Percentiles rank a stretch among this genome's conserved stretches.
Conservation (phyloP, 192 early-diverging fungal species). For the Umbelopsis ramanniana region DNA sequence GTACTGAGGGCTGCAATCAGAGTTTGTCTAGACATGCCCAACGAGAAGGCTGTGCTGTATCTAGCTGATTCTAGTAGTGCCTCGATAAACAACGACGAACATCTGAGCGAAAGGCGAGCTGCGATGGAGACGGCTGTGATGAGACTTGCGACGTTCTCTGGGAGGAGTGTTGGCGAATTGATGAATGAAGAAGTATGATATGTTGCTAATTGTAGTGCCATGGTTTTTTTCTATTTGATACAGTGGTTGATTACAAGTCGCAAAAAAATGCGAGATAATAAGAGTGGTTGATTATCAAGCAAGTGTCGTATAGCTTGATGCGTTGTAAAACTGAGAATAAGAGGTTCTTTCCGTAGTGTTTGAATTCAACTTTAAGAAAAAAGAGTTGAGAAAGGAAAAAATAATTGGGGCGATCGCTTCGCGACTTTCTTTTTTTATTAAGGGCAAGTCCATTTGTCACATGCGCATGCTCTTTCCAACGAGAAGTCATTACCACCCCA, state of each 20-base stretch:
- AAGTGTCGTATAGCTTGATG: not conserved
- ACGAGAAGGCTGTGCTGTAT: constrained; percentile 59
- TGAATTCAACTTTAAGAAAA: not conserved
- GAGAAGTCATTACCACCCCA: not conserved
- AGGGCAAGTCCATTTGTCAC: not conserved
- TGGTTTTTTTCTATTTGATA: not conserved
- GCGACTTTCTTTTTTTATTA: not conserved
- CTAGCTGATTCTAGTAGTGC: constrained; percentile 63
- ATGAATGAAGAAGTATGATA: constrained; percentile 27
- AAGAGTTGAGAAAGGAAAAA: constrained; percentile 17
- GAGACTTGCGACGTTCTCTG: constrained; percentile 57
- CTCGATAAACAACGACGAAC: constrained; percentile 62
- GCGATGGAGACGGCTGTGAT: constrained; percentile 65
- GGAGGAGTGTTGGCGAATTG: constrained; percentile 54
- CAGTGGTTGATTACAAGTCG: no score
- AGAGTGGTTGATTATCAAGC: no score
- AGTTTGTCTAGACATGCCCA: constrained; percentile 59
- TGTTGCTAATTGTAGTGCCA: constrained; percentile 27
- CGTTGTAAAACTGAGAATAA: not conserved
- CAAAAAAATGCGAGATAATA: no score
- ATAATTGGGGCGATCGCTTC: not conserved
- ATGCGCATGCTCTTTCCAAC: not conserved
- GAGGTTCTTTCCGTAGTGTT: no score
- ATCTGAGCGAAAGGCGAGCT: constrained; percentile 63
- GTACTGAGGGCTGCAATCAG: constrained; percentile 63